Base-by-base conservation (phyloP, 768 basidiomycete species). In the Collybiopsis luxurians region DNA sequence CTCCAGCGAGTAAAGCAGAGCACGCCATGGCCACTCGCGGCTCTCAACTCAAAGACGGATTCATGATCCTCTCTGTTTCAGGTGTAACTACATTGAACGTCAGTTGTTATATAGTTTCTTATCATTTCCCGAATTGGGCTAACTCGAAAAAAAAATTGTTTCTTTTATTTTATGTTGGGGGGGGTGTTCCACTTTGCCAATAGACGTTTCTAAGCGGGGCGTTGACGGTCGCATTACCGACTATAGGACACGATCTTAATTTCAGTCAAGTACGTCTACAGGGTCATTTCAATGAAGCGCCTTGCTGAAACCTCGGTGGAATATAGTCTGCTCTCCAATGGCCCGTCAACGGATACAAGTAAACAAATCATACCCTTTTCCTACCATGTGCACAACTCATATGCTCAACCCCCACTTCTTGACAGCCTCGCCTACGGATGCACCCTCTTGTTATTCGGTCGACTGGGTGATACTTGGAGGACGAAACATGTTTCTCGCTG, bases 401-500 rank as follows among this genome's bases (percentile, higher is more conserved):
- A 15, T 21, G 3, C 13, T n/a, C n/a, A n/a, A n/a, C n/a, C n/a
- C n/a, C n/a, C n/a, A 6, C 23, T 30, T 48, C 27, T 21, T 4
- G 9, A 21, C 15, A 63, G 61, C 6, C 54, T 66, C 19, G 55
- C 64, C 0, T 66, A 63, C 31, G 65, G 65, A 1, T 64, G 65
- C 28, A 17, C 57, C 2, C 49, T 66, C 11, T 53, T 64, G 11
- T 50, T 66, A 31, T 63, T 62, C 30, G 65, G 64, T 17, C 60
- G 64, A 21, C 12, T 64, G 19, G 58, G 64, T 2, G 64, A 66
- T 66, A 17, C n/a, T 63, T 36, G 65, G 65, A 24, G 61, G 60
- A 10, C 49, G 60, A 7, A 6, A 57, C 30, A 69, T 71, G 64
- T 71, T 71, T 47, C 49, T 71, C 5, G 24, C 62, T 17, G 70